Conservation (phyloP, 192 early-diverging fungal species). For the Podila epicladia region DNA sequence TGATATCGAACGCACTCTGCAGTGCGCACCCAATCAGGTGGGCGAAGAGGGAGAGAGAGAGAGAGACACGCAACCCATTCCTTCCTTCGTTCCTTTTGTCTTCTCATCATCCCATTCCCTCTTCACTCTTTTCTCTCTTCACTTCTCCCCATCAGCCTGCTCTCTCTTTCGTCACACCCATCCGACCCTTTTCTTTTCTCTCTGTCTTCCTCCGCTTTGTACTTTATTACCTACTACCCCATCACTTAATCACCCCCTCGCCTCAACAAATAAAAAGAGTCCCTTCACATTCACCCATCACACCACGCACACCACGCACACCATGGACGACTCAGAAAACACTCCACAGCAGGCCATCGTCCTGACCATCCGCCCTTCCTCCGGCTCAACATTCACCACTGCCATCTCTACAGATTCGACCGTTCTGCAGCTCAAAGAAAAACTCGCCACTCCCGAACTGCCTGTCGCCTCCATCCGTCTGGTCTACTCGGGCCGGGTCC, state of each 20-base stretch:
- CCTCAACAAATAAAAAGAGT: background rate
- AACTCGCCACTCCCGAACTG: conserved; percentile 66
- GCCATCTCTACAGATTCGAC: conserved; percentile 63
- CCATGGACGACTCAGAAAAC: conserved; percentile 38
- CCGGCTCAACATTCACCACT: conserved; percentile 57
- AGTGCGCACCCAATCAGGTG: no score
- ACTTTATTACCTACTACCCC: background rate
- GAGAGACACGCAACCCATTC: background rate
- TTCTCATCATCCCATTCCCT: background rate
- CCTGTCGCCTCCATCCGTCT: conserved; percentile 77
- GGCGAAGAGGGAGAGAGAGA: no score
- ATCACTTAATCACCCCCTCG: background rate
- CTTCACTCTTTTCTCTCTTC: background rate
- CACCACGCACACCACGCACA: background rate
- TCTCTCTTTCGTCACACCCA: background rate
- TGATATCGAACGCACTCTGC: no score
- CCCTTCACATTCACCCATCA: background rate
- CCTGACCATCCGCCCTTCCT: conserved; percentile 64
- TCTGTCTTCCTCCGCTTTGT: background rate
- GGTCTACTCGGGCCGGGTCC: conserved; percentile 91
- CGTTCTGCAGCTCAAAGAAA: conserved; percentile 78
- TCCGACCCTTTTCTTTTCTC: background rate
- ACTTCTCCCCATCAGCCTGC: background rate
- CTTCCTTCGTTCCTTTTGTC: no score
- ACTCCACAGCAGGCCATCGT: conserved; percentile 45